These are phyloP conservation scores for Boletus sp. DNA, from an alignment of 768 basidiomycete species.

Conservation along the genomic window DNA sequence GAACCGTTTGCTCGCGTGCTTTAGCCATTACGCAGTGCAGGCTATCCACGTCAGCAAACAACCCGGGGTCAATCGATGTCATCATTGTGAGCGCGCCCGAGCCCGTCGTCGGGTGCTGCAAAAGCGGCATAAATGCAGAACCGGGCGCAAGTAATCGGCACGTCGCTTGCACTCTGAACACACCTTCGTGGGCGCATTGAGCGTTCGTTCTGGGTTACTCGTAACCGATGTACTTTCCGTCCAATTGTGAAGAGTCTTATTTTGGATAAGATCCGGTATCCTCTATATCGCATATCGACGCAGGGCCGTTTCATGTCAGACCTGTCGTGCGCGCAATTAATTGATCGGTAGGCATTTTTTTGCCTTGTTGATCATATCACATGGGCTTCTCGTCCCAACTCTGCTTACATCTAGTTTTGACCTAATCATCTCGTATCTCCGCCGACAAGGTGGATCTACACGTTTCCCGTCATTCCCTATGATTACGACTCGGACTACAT, in stretches of 20 bases:
- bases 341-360: constrained; percentile 1
- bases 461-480: neutral
- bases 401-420: neutral
- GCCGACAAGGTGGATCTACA: constrained; percentile 10
- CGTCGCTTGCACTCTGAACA: neutral
- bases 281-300: neutral
- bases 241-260: neutral
- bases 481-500: neutral
- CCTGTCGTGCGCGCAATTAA: neutral
- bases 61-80: neutral
- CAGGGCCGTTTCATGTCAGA: neutral
- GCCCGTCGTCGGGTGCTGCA: neutral
- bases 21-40: neutral
- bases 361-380: neutral
- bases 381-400: neutral
- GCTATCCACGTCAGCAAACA: neutral
- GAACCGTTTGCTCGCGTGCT: neutral
- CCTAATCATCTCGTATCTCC: constrained; percentile 17
- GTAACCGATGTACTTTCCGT: neutral
- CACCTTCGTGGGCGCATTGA: neutral
- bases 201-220: neutral
- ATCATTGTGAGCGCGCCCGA: constrained; percentile 2
- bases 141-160: neutral
- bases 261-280: too few species aligned
- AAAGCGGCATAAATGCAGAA: neutral